phyloP scores from a whole-genome alignment of 257 asterid genomes.

The Ilex asprella region DNA sequence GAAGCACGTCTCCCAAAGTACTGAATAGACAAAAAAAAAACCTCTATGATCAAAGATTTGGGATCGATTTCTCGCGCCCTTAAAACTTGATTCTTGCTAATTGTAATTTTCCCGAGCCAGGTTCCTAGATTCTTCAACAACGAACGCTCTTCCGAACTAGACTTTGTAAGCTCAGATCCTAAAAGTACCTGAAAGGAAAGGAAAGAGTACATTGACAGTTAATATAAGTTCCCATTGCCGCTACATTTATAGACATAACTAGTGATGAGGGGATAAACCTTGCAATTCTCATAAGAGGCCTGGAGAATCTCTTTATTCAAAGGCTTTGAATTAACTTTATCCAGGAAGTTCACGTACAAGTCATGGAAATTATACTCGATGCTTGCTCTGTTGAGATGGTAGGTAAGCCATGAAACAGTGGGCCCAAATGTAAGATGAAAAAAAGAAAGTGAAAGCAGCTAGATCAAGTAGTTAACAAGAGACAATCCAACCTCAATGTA shows the following conservation, averaged over 20 bases:
- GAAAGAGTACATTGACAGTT: conserved; percentile 11
- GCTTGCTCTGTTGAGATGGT: conserved; percentile 65
- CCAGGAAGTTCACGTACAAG: conserved; percentile 88
- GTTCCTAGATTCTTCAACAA: conserved; percentile 90
- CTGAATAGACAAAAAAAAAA: conserved; percentile 17
- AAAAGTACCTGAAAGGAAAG: conserved; percentile 65
- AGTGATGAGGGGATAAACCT: conserved; percentile 37
- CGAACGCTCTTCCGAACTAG: conserved; percentile 95
- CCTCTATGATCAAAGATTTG: conserved; percentile 81
- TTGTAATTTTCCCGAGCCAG: conserved; percentile 99
- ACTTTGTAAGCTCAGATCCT: conserved; percentile 92
- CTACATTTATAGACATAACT: conserved; percentile 1
- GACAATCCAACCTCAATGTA: too few relatives aligned
- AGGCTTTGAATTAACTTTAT: conserved; percentile 73
- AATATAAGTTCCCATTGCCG: conserved; percentile 4
- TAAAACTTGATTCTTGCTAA: conserved; percentile 88
- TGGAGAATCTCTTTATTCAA: conserved; percentile 66
- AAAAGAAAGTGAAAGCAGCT: neutral
- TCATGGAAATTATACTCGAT: conserved; percentile 96
- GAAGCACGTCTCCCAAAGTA: neutral
- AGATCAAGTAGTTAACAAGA: too few relatives aligned
- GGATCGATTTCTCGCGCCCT: conserved; percentile 94
- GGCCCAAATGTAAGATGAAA: neutral
- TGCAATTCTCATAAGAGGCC: conserved; percentile 98
- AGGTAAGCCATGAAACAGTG: conserved; percentile 4